These are phyloP conservation scores for Calophaca sinica DNA, from an alignment of 306 rosid species.

Conservation along the genomic window DNA sequence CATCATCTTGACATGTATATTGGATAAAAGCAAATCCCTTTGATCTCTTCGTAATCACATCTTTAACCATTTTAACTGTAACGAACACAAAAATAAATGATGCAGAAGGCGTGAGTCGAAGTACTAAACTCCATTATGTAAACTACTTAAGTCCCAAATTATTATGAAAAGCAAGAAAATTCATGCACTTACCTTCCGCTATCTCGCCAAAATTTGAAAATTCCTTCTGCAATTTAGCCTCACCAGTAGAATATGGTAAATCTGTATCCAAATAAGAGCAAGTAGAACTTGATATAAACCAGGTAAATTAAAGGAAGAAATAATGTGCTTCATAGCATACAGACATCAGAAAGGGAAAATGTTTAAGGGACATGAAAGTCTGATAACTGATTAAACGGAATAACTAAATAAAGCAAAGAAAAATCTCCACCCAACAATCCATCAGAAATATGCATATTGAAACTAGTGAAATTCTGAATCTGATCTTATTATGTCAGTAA, in stretches of 20 bases:
- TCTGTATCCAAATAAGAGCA: conserved; percentile 60
- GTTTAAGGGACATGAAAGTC: conserved; percentile 3
- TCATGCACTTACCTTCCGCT: conserved; percentile 71
- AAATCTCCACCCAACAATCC: conserved; percentile 4
- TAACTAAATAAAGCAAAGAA: conserved; percentile 11
- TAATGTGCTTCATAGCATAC: not conserved
- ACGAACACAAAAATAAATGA: conserved; percentile 17
- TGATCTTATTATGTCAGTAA: conserved; percentile 10
- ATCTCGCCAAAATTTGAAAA: conserved; percentile 86
- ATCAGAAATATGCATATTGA: conserved; percentile 17
- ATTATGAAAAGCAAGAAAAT: conserved; percentile 21
- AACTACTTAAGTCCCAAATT: not conserved
- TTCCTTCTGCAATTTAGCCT: conserved; percentile 64
- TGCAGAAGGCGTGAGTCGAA: not conserved
- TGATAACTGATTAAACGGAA: not conserved
- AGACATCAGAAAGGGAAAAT: conserved; percentile 16
- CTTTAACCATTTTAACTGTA: conserved; percentile 74
- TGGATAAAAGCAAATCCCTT: conserved; percentile 93
- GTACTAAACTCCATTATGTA: conserved; percentile 4
- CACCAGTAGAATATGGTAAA: conserved; percentile 77
- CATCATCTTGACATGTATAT: conserved; percentile 75
- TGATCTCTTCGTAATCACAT: conserved; percentile 58
- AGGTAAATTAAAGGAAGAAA: conserved; percentile 11
- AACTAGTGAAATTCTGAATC: not conserved
- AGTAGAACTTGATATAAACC: conserved; percentile 32